A percentile compares a stretch with the other conserved stretches of the same genome.
Conservation (phyloP, 805 yeast species). For the Ogataea wickerhamii region DNA sequence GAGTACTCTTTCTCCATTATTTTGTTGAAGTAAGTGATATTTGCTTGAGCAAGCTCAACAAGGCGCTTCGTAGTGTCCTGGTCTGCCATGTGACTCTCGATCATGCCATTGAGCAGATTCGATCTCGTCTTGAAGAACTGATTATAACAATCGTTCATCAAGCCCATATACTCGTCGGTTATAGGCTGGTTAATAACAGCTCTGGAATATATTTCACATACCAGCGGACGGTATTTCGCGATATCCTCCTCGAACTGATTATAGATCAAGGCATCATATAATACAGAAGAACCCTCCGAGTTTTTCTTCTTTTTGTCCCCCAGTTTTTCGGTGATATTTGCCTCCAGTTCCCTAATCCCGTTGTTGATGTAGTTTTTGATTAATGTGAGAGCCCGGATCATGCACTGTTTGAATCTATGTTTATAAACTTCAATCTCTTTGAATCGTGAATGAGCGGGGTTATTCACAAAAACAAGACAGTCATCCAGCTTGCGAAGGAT, state of each 20-base stretch:
- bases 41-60: constrained; percentile 59
- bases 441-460: constrained; percentile 47
- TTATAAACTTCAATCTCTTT: constrained; percentile 67
- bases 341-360: constrained; percentile 37
- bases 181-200: constrained; percentile 17
- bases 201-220: constrained; percentile 27
- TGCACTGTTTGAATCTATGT: constrained; percentile 74
- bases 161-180: constrained; percentile 55
- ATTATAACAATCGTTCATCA: constrained; percentile 60
- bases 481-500: constrained; percentile 58
- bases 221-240: constrained; percentile 16
- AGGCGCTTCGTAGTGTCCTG: constrained; percentile 34
- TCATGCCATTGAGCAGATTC: constrained; percentile 42
- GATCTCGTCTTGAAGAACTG: constrained; percentile 60
- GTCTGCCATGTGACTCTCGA: constrained; percentile 22
- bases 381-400: constrained; percentile 75
- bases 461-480: constrained; percentile 58
- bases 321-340: constrained; percentile 19
- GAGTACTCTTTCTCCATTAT: constrained; percentile 58
- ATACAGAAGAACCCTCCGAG: constrained; percentile 31
- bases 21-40: constrained; percentile 56
- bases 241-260: constrained; percentile 51
- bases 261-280: constrained; percentile 62
- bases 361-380: constrained; percentile 61
- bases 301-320: constrained; percentile 18